Evolutionary conservation across 345 rosid species (phyloP).

Genomic region (Theobroma cacao): DNA sequence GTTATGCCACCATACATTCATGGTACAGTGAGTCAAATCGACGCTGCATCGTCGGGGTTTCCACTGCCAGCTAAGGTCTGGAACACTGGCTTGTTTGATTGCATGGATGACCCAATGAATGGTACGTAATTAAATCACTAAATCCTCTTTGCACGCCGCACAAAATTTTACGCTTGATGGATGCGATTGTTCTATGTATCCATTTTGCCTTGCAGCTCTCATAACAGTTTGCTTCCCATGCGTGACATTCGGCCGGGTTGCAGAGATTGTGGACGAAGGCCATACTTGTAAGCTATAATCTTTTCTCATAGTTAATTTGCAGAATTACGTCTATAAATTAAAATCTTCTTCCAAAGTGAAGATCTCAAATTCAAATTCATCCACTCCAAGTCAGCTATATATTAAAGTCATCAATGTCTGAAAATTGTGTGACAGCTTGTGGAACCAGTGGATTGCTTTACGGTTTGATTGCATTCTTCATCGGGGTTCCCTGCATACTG

Average conservation of each 20-base stretch:
- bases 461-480: conserved; percentile 28
- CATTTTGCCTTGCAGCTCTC: conserved; percentile 38
- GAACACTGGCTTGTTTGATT: conserved; percentile 55
- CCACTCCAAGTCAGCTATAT: too few relatives aligned
- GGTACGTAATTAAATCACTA: conserved; percentile 32
- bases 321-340: too few relatives aligned
- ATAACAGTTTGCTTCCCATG: conserved; percentile 46
- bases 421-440: conserved; percentile 50
- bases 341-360: too few relatives aligned
- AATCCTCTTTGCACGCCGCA: too few relatives aligned
- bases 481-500: conserved; percentile 48
- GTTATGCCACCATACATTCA: neutral
- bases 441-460: conserved; percentile 47
- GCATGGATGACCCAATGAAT: conserved; percentile 60
- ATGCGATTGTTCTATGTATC: neutral
- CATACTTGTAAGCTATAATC: conserved; percentile 30
- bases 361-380: too few relatives aligned
- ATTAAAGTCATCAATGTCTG: too few relatives aligned
- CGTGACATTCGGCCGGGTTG: conserved; percentile 57
- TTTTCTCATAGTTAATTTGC: neutral
- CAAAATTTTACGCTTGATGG: neutral
- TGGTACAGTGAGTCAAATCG: neutral
- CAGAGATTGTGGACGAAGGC: conserved; percentile 64
- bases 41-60: conserved; percentile 10
- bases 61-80: conserved; percentile 32